These are phyloP conservation scores for Erodium texanum DNA, from an alignment of 441 rosid genomes.

Conservation along the genomic window DNA sequence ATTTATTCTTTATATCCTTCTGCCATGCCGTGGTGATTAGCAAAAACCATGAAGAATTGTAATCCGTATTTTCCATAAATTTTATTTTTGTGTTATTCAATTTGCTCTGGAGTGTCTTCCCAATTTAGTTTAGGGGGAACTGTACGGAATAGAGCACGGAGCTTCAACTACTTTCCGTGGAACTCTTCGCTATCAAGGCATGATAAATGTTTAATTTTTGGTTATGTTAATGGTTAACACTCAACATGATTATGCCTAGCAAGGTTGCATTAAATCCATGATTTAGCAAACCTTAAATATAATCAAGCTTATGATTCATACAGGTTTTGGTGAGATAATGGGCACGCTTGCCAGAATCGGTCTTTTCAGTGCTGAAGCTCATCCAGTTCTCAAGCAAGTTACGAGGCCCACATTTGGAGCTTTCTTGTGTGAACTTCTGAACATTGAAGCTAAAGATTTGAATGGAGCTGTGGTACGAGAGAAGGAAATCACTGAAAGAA, in stretches of 20 bases:
- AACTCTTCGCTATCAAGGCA: slow-evolving; percentile 91
- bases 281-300: background rate
- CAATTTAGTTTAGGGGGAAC: slow-evolving; percentile 61
- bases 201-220: slow-evolving; percentile 11
- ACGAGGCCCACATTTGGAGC: slow-evolving; percentile 38
- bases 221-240: background rate
- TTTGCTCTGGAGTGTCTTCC: slow-evolving; percentile 80
- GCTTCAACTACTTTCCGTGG: slow-evolving; percentile 85
- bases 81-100: background rate
- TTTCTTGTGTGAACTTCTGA: slow-evolving; percentile 51
- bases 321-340: slow-evolving; percentile 76
- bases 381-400: slow-evolving; percentile 35
- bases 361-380: slow-evolving; percentile 40
- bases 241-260: background rate
- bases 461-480: slow-evolving; percentile 34
- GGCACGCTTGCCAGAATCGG: slow-evolving; percentile 64
- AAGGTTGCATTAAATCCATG: background rate
- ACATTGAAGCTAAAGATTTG: slow-evolving; percentile 23
- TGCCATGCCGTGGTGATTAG: too few relatives aligned
- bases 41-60: background rate
- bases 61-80: background rate
- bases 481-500: slow-evolving; percentile 45
- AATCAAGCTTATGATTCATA: slow-evolving; percentile 8
- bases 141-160: slow-evolving; percentile 66
- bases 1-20: background rate